Percentiles rank a stretch among this genome's conserved stretches.
Conservation (phyloP, 306 rosid species). For the Betula pendula region DNA sequence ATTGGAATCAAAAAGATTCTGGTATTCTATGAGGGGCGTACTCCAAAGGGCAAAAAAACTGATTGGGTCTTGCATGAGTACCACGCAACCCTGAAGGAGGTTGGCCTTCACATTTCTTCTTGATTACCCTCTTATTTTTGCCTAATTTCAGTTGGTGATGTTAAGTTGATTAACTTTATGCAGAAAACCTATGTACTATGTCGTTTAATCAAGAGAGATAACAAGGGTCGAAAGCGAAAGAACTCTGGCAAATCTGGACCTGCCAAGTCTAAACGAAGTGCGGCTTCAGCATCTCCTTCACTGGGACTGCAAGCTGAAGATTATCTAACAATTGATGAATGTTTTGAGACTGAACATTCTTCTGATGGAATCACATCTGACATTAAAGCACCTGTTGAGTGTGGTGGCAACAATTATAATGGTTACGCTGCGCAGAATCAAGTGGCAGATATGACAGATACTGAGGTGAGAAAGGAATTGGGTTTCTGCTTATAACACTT, state of each 20-base stretch:
- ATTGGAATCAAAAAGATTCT: conserved; percentile 93
- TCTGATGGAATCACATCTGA: not conserved
- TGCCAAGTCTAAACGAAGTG: not conserved
- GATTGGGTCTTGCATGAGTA: conserved; percentile 95
- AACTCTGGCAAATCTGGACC: not conserved
- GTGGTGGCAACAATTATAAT: too few relatives aligned
- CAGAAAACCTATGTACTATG: conserved; percentile 84
- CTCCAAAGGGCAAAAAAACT: conserved; percentile 85
- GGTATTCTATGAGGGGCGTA: conserved; percentile 88
- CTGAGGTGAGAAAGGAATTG: too few relatives aligned
- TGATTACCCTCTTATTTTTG: too few relatives aligned
- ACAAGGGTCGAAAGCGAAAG: not conserved
- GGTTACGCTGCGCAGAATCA: conserved; percentile 7
- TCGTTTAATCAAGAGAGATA: conserved; percentile 64
- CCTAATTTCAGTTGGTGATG: too few relatives aligned
- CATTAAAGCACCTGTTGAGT: not conserved
- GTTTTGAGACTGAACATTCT: not conserved
- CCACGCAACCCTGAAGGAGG: conserved; percentile 67
- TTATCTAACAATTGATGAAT: not conserved
- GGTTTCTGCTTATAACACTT: too few relatives aligned
- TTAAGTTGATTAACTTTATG: conserved; percentile 5
- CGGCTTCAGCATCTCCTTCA: not conserved
- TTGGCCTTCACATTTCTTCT: conserved; percentile 24
- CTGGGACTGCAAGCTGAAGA: not conserved
- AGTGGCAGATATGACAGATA: not conserved